These are phyloP conservation scores for Wickerhamomyces rabaulensis DNA, from an alignment of 805 yeast species.

Conservation along the genomic window DNA sequence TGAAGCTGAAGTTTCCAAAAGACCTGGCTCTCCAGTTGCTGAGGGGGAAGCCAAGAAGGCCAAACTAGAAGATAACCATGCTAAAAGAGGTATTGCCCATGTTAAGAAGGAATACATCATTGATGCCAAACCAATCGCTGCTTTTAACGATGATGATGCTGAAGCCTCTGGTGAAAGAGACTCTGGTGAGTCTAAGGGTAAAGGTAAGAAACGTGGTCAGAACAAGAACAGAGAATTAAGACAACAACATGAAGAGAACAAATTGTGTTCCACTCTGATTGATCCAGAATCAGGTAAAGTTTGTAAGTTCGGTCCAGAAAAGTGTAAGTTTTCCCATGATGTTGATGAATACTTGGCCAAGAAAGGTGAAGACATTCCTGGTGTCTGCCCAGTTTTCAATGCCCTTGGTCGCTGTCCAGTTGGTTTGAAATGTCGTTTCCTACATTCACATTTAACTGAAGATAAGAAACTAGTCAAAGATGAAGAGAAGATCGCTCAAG, in stretches of 20 bases:
- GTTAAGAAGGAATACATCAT: conserved; percentile 68
- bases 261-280: conserved; percentile 59
- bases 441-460: conserved; percentile 58
- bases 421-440: conserved; percentile 91
- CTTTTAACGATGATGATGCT: conserved; percentile 42
- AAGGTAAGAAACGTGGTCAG: conserved; percentile 64
- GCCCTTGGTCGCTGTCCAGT: conserved; percentile 88
- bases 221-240: conserved; percentile 75
- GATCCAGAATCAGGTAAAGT: conserved; percentile 43
- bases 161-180: conserved; percentile 35
- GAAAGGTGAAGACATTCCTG: conserved; percentile 70
- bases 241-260: conserved; percentile 58
- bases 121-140: conserved; percentile 18
- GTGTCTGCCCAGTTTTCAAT: conserved; percentile 77
- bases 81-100: conserved; percentile 64
- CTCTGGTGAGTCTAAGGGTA: conserved; percentile 30
- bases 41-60: conserved; percentile 11
- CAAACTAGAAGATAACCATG: conserved; percentile 6
- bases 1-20: conserved; percentile 13
- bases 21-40: conserved; percentile 15
- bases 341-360: conserved; percentile 53
- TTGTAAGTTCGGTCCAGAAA: conserved; percentile 63
- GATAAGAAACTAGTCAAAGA: conserved; percentile 43
- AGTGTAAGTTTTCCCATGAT: conserved; percentile 78
- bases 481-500: conserved; percentile 32